A percentile compares a stretch with the other conserved stretches of the same genome.
Evolutionary conservation across 176 grass and related monocot species (phyloP).

Genomic region (Phoenix dactylifera): DNA sequence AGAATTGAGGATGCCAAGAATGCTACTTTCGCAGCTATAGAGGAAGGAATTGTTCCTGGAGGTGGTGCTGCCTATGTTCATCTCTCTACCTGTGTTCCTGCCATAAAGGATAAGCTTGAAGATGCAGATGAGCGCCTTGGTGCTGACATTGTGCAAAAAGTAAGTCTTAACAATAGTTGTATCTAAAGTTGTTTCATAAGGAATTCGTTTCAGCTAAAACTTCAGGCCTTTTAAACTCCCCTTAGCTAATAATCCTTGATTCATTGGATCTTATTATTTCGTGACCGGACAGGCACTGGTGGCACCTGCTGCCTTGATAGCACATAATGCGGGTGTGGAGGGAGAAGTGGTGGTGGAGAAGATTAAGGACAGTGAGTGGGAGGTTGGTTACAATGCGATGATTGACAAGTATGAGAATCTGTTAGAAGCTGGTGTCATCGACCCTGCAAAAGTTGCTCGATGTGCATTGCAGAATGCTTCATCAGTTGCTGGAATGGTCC

Average conservation of each 20-base stretch:
- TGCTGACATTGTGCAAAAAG: slow-evolving; percentile 9
- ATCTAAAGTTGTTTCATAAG: too few relatives aligned
- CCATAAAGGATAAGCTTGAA: slow-evolving; percentile 3
- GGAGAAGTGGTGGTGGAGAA: slow-evolving; percentile 62
- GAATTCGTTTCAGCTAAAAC: too few relatives aligned
- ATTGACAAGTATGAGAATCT: slow-evolving; percentile 43
- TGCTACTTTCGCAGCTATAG: slow-evolving; percentile 9
- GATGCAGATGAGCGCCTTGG: slow-evolving; percentile 10
- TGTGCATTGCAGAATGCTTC: slow-evolving; percentile 48
- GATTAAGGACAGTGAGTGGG: slow-evolving; percentile 33
- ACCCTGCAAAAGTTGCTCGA: slow-evolving; percentile 56
- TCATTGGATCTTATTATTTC: too few relatives aligned
- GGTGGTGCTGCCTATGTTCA: slow-evolving; percentile 9
- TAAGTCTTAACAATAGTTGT: not conserved
- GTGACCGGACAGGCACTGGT: slow-evolving; percentile 29
- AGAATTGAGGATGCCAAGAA: slow-evolving; percentile 13
- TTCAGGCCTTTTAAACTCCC: too few relatives aligned
- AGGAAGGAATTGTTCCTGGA: slow-evolving; percentile 13
- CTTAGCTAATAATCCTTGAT: too few relatives aligned
- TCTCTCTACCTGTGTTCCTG: not conserved
- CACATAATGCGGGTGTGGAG: slow-evolving; percentile 47
- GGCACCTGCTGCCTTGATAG: slow-evolving; percentile 41
- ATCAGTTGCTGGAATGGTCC: slow-evolving; percentile 54
- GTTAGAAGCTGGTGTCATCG: slow-evolving; percentile 38
- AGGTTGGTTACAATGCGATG: slow-evolving; percentile 51